Evolutionary conservation across 805 yeast species (phyloP).

Genomic region (Alloascoidea africana): DNA sequence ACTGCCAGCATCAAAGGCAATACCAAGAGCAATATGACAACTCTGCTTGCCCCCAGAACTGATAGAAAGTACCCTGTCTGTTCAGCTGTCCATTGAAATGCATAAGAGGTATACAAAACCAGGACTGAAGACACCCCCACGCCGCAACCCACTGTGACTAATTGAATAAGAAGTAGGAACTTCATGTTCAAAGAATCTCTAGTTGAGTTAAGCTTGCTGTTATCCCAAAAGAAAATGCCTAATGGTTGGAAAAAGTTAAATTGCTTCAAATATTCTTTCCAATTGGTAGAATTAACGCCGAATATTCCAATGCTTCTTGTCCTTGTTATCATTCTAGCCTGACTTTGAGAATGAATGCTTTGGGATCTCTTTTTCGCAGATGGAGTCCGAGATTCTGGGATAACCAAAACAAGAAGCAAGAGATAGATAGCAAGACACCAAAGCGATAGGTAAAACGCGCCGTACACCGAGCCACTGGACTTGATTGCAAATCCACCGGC

Average conservation of each 20-base stretch:
- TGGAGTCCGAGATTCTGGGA: constrained; percentile 1
- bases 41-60: background rate
- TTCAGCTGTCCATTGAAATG: constrained; percentile 2
- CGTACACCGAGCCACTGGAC: background rate
- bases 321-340: background rate
- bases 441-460: background rate
- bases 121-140: background rate
- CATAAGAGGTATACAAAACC: background rate
- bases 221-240: background rate
- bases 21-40: background rate
- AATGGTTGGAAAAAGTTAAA: constrained; percentile 2
- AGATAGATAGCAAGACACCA: background rate
- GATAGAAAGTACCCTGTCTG: constrained; percentile 1
- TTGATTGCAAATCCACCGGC: background rate
- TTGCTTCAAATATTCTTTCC: background rate
- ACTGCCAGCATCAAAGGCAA: background rate
- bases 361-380: background rate
- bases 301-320: too few species aligned
- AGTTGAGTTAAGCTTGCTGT: background rate
- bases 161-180: background rate
- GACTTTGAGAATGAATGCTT: background rate
- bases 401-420: background rate
- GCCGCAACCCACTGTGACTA: background rate
- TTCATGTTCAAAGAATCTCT: background rate
- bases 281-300: too few species aligned